phyloP scores from a whole-genome alignment of 225 moss, liverwort and hornwort genomes.

The Neckera pumila region DNA sequence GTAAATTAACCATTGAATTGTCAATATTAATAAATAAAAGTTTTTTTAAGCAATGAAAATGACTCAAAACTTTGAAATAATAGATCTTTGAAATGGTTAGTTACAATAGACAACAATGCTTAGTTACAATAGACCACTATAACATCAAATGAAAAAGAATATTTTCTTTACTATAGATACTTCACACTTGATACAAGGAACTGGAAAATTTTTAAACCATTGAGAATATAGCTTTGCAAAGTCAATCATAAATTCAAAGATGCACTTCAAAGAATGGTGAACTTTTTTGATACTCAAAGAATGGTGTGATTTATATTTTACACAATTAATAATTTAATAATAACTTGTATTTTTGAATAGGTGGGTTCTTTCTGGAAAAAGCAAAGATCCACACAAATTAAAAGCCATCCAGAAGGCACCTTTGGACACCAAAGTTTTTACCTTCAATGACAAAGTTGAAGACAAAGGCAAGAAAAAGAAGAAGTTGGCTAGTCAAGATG shows the following conservation, averaged over 20 bases:
- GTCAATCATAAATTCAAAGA: not conserved
- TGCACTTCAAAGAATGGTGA: fast-evolving
- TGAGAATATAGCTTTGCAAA: not conserved
- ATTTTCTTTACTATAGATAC: not conserved
- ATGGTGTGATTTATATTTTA: not conserved
- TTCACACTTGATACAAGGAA: not conserved
- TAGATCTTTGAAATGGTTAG: not conserved
- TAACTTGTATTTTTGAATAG: constrained; percentile 1
- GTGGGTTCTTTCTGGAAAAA: constrained; percentile 57
- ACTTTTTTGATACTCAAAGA: not conserved
- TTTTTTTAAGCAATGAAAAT: not conserved
- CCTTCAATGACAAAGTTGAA: constrained; percentile 2
- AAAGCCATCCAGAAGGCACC: constrained; percentile 26
- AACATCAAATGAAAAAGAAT: not conserved
- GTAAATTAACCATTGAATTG: not conserved
- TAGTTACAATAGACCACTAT: too few species aligned
- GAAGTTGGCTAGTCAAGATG: not conserved
- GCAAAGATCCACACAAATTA: constrained; percentile 31
- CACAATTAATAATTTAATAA: too few species aligned
- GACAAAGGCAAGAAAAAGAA: constrained; percentile 25
- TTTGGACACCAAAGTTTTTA: constrained; percentile 20
- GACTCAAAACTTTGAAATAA: not conserved
- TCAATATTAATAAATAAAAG: not conserved
- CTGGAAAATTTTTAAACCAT: not conserved
- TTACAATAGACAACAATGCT: too few species aligned